Evolutionary conservation across 495 filamentous ascomycete species (phyloP).

Genomic region (Articulospora tetracladia): DNA sequence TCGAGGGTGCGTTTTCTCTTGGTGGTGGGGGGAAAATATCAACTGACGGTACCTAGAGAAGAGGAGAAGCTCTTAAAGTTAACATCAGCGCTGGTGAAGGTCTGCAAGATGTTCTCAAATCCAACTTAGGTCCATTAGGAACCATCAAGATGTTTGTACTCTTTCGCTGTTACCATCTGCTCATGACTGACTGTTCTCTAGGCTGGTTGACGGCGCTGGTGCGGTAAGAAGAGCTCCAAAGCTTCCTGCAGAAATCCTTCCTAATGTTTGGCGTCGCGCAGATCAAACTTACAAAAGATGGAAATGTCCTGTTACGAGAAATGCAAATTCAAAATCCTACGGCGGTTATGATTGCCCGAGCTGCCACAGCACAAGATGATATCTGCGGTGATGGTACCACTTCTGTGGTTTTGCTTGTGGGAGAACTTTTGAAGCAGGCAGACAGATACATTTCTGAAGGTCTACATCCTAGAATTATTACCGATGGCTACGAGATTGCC

Average conservation of each 20-base stretch:
- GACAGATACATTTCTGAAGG: conserved; percentile 92
- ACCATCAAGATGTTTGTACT: conserved; percentile 88
- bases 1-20: conserved; percentile 64
- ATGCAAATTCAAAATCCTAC: conserved; percentile 95
- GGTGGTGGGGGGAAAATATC: conserved; percentile 19
- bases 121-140: conserved; percentile 88
- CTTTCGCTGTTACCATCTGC: background rate
- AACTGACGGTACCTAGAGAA: conserved; percentile 54
- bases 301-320: conserved; percentile 89
- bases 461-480: conserved; percentile 92
- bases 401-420: conserved; percentile 90
- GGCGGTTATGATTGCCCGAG: conserved; percentile 97
- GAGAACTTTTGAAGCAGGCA: conserved; percentile 96
- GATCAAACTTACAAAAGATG: conserved; percentile 99
- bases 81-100: conserved; percentile 97
- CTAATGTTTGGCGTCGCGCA: conserved; percentile 33
- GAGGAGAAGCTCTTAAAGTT: conserved; percentile 91
- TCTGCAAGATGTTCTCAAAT: conserved; percentile 92
- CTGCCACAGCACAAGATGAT: conserved; percentile 96
- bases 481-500: conserved; percentile 95
- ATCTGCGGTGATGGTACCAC: conserved; percentile 98
- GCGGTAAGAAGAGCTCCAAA: conserved; percentile 55
- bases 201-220: conserved; percentile 94
- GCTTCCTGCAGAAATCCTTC: background rate
- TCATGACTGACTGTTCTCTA: conserved; percentile 28